phyloP scores from a whole-genome alignment of 257 asterid species.

The Penstemon barbatus region DNA sequence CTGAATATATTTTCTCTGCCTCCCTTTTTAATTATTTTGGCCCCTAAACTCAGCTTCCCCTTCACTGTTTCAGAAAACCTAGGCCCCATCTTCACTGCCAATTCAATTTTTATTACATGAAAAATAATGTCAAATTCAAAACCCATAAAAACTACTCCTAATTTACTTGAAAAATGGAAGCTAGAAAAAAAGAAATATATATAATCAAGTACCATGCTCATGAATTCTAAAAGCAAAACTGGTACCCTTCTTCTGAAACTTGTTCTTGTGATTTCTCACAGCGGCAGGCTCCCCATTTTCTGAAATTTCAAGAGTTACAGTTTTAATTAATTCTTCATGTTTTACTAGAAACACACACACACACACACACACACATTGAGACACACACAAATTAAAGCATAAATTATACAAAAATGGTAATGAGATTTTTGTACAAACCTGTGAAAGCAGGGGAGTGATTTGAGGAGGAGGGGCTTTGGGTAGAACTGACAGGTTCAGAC shows the following conservation, averaged over 20 bases:
- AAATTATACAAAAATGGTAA: background rate
- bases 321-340: background rate
- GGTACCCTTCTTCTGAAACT: conserved; percentile 43
- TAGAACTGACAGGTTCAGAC: conserved; percentile 42
- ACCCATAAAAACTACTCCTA: background rate
- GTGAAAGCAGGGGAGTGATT: conserved; percentile 35
- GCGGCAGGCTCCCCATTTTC: conserved; percentile 37
- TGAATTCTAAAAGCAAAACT: conserved; percentile 67
- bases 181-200: too few species aligned
- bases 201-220: conserved; percentile 57
- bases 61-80: conserved; percentile 73
- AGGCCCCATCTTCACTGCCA: conserved; percentile 66
- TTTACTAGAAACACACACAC: background rate
- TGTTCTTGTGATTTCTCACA: conserved; percentile 34
- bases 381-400: too few species aligned
- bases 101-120: background rate
- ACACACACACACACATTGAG: too few species aligned
- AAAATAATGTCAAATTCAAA: background rate
- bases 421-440: conserved; percentile 27
- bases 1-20: conserved; percentile 72
- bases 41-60: conserved; percentile 80
- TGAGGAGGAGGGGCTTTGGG: conserved; percentile 45
- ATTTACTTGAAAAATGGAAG: background rate
- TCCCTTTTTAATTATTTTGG: conserved; percentile 65
- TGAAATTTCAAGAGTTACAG: conserved; percentile 23